Evolutionary conservation across 768 basidiomycete species (phyloP).

Genomic region (Gloeostereum incarnatum): DNA sequence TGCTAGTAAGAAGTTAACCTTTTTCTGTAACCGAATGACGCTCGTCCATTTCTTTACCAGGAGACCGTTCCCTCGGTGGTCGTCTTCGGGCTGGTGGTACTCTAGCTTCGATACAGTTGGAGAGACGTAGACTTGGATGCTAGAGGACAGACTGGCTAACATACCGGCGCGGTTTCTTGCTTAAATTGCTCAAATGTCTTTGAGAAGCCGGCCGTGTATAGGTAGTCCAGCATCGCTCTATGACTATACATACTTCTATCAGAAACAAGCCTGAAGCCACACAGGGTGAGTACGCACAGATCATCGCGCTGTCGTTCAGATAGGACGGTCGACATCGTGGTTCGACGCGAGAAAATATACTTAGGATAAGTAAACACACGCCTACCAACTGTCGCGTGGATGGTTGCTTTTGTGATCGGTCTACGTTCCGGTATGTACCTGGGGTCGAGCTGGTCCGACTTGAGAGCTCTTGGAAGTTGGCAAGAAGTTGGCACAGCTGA

Average conservation of each 20-base stretch:
- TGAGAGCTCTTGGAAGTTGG: too few species aligned
- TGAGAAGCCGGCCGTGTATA: conserved; percentile 55
- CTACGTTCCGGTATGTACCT: too few species aligned
- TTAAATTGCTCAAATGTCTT: conserved; percentile 41
- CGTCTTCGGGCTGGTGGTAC: conserved; percentile 76
- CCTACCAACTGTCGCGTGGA: too few species aligned
- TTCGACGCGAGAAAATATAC: too few species aligned
- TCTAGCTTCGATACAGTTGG: conserved; percentile 37
- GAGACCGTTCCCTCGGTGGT: conserved; percentile 77
- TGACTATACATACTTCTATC: conserved; percentile 32
- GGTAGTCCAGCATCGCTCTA: conserved; percentile 76
- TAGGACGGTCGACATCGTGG: not conserved
- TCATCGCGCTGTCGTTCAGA: not conserved
- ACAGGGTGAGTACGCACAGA: not conserved
- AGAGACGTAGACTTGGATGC: conserved; percentile 22
- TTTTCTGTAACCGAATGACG: conserved; percentile 92
- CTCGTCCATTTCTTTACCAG: conserved; percentile 98
- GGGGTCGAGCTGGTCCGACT: too few species aligned
- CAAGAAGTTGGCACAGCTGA: too few species aligned
- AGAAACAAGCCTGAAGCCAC: not conserved
- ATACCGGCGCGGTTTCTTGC: conserved; percentile 4
- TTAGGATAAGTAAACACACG: too few species aligned
- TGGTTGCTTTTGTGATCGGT: too few species aligned
- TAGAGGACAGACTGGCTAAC: conserved; percentile 1
- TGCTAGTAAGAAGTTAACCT: conserved; percentile 36